A percentile compares a stretch with the other conserved stretches of the same genome.
These are phyloP conservation scores for Hypomontagnella monticulosa DNA, from an alignment of 495 filamentous ascomycete species.

Conservation along the genomic window DNA sequence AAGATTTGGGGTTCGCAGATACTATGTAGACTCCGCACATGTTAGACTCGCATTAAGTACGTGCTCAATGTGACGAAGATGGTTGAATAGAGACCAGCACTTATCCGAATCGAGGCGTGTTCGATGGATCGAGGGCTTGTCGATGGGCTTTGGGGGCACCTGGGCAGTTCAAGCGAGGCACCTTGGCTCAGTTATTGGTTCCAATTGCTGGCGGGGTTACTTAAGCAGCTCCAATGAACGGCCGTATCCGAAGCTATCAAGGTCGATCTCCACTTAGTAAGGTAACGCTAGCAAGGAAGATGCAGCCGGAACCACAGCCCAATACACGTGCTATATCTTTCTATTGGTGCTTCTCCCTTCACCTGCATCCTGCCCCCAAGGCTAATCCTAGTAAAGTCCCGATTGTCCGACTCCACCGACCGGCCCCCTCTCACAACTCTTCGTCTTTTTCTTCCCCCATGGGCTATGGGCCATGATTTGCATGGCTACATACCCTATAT, in stretches of 20 bases:
- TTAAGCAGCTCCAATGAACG: conserved; percentile 37
- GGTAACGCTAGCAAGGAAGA: conserved; percentile 23
- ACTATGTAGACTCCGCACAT: neutral
- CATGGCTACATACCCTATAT: conserved; percentile 13
- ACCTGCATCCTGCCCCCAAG: conserved; percentile 32
- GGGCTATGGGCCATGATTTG: conserved; percentile 29
- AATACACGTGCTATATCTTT: conserved; percentile 24
- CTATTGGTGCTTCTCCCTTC: conserved; percentile 19
- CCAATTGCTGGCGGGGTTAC: conserved; percentile 11
- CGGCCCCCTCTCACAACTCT: conserved; percentile 7
- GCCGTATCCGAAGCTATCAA: conserved; percentile 31
- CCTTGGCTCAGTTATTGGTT: conserved; percentile 23
- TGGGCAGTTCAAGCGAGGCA: conserved; percentile 15
- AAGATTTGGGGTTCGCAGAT: conserved; percentile 19
- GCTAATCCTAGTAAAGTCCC: conserved; percentile 23
- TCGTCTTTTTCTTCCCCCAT: neutral
- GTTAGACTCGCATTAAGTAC: neutral
- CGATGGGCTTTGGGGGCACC: conserved; percentile 7
- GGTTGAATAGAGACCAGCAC: neutral
- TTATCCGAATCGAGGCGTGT: conserved; percentile 16
- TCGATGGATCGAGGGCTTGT: conserved; percentile 17
- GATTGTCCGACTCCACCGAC: conserved; percentile 34
- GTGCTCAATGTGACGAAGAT: conserved; percentile 25
- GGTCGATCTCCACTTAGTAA: conserved; percentile 13
- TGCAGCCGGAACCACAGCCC: conserved; percentile 29